Percentiles rank a stretch among this genome's conserved stretches.
phyloP scores from a whole-genome alignment of 1,284 basidiomycete species.

The Trichosporon asahii region DNA sequence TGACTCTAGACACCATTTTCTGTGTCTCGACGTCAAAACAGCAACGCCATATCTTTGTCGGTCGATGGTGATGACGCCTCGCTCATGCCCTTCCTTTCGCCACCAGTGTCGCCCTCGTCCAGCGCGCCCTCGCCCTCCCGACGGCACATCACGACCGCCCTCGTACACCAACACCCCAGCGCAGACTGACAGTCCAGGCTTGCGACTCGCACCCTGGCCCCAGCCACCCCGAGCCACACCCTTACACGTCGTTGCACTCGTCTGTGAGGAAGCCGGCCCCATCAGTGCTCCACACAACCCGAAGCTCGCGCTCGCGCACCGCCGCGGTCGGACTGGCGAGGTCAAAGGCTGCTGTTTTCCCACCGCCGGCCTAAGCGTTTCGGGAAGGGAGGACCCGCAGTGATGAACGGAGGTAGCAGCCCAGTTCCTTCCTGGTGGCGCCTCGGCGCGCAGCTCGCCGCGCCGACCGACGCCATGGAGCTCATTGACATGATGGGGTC shows the following conservation, averaged over 20 bases:
- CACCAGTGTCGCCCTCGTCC: slow-evolving; percentile 9
- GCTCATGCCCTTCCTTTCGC: slow-evolving; percentile 2
- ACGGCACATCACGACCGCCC: slow-evolving; percentile 6
- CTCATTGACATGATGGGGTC: neutral
- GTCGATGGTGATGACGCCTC: slow-evolving; percentile 9
- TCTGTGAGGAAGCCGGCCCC: neutral
- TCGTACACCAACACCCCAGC: neutral
- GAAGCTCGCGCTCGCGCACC: neutral
- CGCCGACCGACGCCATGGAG: neutral
- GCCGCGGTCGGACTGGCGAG: neutral
- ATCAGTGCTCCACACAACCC: neutral
- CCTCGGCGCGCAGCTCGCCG: neutral
- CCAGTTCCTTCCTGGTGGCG: neutral
- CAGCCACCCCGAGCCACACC: neutral
- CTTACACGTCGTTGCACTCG: neutral
- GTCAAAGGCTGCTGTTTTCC: neutral
- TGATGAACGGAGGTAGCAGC: neutral
- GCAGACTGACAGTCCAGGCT: slow-evolving; percentile 5
- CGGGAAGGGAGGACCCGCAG: neutral
- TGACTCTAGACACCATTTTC: neutral
- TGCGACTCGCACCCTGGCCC: neutral
- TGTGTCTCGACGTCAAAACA: slow-evolving; percentile 7
- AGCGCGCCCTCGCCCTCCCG: slow-evolving; percentile 10
- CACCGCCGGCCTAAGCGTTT: neutral
- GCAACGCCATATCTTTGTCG: neutral